A percentile compares a stretch with the other conserved stretches of the same genome.
These are phyloP conservation scores for Agroathelia rolfsii DNA, from an alignment of 1,284 basidiomycete genomes.

Conservation along the genomic window DNA sequence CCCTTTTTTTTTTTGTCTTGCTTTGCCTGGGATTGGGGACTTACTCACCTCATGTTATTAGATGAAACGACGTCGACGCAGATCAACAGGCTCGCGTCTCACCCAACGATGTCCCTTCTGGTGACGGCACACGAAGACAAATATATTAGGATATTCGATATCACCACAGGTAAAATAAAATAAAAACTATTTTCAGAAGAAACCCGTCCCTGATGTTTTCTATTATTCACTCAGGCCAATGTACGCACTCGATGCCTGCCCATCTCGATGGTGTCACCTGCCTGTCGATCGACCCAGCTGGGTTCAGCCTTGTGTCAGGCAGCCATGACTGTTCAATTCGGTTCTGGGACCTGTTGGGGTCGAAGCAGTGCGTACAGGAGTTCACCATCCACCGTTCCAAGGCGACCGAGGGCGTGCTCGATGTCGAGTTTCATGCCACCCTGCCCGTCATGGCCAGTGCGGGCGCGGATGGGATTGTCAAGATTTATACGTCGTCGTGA, in stretches of 20 bases:
- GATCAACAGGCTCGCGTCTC: conserved; percentile 84
- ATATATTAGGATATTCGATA: conserved; percentile 84
- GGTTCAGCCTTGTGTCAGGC: conserved; percentile 81
- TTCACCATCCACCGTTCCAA: conserved; percentile 82
- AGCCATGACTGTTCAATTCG: conserved; percentile 91
- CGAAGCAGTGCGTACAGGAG: conserved; percentile 81
- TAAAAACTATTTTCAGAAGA: not conserved
- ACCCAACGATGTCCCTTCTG: conserved; percentile 84
- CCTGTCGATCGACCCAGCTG: conserved; percentile 79
- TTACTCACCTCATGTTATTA: too few species aligned
- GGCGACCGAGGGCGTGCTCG: conserved; percentile 84
- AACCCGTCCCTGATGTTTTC: conserved; percentile 7
- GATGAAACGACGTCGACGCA: conserved; percentile 69
- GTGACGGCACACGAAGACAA: conserved; percentile 93
- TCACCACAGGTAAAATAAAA: conserved; percentile 54
- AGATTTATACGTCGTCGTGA: conserved; percentile 77
- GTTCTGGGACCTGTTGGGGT: conserved; percentile 89
- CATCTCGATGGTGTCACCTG: conserved; percentile 90
- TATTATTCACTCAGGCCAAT: conserved; percentile 45
- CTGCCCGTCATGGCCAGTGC: conserved; percentile 86
- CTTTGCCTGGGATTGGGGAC: too few species aligned
- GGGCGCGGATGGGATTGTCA: conserved; percentile 91
- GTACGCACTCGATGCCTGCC: conserved; percentile 82
- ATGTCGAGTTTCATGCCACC: conserved; percentile 77
- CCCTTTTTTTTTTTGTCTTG: too few species aligned